Conservation (phyloP, 202 grass and related monocot genomes). For the Zoysia matrella region DNA sequence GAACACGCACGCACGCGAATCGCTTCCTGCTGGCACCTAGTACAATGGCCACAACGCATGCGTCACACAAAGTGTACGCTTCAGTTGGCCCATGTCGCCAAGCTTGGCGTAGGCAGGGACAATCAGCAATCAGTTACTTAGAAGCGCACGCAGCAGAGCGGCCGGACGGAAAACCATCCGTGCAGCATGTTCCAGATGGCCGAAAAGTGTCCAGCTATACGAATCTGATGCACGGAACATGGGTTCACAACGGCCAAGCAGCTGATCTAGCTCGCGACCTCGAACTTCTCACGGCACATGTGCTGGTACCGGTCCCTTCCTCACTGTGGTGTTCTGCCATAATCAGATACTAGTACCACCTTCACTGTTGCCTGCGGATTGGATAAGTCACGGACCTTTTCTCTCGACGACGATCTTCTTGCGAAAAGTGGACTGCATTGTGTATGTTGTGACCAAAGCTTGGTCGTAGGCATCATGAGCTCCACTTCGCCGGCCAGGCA, state of each 20-base stretch:
- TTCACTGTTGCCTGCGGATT: not conserved
- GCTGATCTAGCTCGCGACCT: too few relatives aligned
- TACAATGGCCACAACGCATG: not conserved
- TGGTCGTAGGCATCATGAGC: not conserved
- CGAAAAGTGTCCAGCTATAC: slow-evolving; percentile 1
- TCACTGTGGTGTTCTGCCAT: not conserved
- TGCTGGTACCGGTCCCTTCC: not conserved
- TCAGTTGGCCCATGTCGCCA: slow-evolving; percentile 11
- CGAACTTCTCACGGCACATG: not conserved
- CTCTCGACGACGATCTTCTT: not conserved
- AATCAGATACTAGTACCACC: not conserved
- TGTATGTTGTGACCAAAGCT: not conserved
- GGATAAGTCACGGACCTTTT: not conserved
- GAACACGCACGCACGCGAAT: not conserved
- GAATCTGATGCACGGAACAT: slow-evolving; percentile 13
- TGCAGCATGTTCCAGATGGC: not conserved
- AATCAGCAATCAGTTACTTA: not conserved
- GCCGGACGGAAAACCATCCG: not conserved
- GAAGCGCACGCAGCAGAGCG: not conserved
- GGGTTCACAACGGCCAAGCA: not conserved
- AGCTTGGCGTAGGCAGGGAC: not conserved
- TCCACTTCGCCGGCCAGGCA: slow-evolving; percentile 34
- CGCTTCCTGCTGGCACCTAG: too few relatives aligned
- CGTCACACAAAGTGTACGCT: not conserved
- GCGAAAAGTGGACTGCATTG: not conserved